Evolutionary conservation across 2,329 filamentous ascomycete genomes (phyloP), one percentile per base, ranked within the genome.

Genomic region (Diaporthe nobilis): DNA sequence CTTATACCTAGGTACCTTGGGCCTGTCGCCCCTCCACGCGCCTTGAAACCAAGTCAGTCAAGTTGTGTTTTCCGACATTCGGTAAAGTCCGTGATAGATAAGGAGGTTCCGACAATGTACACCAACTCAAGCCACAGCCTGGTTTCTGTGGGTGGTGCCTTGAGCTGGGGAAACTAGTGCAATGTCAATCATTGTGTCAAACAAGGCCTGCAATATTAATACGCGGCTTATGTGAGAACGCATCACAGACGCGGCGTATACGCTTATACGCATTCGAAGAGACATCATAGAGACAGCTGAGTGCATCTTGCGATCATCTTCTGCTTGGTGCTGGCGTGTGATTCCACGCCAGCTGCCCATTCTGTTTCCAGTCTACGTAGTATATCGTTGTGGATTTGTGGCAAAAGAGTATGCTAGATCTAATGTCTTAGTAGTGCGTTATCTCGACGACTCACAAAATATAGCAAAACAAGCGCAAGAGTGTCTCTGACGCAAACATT

Each of bases 381-480:
- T 49, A 1, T 49, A 15, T n/a, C 17, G 47, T 17, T 44, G 15
- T 5, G 42, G 13, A 1, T 44, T 17, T 44, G 15, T 17, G 42
- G 3, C 15, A 44, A 44, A 17, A 6, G 4, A 44, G 6, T 17
- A 17, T 44, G 42, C 15, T 44, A 17, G 13, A 6, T 17, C 42
- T 17, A 44, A 0, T 3, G 4, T 15, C 42, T 15, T 3, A 6
- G 3, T 5, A 17, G 4, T 44, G 1, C 2, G 15, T 5, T 44
- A 44, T 44, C 1, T 44, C 42, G 15, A 44, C 13, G 42, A 44
- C 1, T 17, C 42, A 17, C 15, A 44, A 6, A 44, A 3, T 15
- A 15, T 44, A 44, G 42, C 5, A 17, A 44, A 44, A 44, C 3
- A 44, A 44, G 42, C 4, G 42, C 42, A 3, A 44, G 1, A 44